phyloP scores from a whole-genome alignment of 257 asterid genomes.

The Solanum neorickii region DNA sequence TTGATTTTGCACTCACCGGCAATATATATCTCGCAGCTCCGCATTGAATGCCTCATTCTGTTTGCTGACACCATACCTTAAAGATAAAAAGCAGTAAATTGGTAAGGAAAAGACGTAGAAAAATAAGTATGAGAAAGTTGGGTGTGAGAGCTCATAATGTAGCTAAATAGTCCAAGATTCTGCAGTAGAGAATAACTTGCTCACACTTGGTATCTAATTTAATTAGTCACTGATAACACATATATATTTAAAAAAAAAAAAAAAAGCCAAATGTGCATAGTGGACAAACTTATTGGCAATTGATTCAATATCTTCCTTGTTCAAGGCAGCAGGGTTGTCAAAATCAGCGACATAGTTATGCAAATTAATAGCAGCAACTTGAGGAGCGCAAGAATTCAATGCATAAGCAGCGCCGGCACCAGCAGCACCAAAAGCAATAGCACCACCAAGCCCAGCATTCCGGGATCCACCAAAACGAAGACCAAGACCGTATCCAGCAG shows the following conservation, averaged over 20 bases:
- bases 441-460: constrained; percentile 71
- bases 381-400: constrained; percentile 73
- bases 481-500: constrained; percentile 88
- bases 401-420: constrained; percentile 89
- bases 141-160: not conserved
- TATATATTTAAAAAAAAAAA: not conserved
- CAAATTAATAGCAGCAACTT: constrained; percentile 79
- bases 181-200: not conserved
- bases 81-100: constrained; percentile 1
- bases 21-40: constrained; percentile 85
- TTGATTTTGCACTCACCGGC: constrained; percentile 38
- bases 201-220: not conserved
- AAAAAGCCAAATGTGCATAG: not conserved
- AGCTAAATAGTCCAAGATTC: not conserved
- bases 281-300: constrained; percentile 51
- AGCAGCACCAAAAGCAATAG: constrained; percentile 69
- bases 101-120: not conserved
- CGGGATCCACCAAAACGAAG: constrained; percentile 62
- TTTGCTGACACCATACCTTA: constrained; percentile 86
- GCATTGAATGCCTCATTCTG: constrained; percentile 81
- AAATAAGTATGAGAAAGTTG: not conserved
- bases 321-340: constrained; percentile 58
- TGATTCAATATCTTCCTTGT: constrained; percentile 79
- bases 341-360: constrained; percentile 71
- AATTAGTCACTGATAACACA: not conserved